Conservation (phyloP, 179 eudicot genomes). For the Camellia oleifera region DNA sequence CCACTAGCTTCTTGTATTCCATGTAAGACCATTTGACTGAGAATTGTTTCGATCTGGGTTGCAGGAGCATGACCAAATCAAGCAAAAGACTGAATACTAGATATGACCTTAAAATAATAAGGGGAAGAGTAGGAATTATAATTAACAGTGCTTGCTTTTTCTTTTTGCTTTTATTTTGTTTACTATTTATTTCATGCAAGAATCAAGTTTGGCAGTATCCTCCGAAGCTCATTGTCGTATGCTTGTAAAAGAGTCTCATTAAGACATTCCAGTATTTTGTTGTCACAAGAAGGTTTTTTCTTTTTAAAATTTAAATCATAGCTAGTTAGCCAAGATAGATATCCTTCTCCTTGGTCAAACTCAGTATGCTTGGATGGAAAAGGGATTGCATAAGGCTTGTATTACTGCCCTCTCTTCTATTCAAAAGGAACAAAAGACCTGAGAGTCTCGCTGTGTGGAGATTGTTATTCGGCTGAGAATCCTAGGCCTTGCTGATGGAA, state of each 20-base stretch:
- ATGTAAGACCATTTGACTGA: not conserved
- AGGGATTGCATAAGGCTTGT: not conserved
- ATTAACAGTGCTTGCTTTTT: not conserved
- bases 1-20: not conserved
- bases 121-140: not conserved
- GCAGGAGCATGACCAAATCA: not conserved
- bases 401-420: not conserved
- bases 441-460: not conserved
- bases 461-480: too few species aligned
- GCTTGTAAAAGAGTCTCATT: not conserved
- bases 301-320: not conserved
- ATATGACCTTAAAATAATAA: not conserved
- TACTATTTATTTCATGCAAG: not conserved
- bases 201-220: not conserved
- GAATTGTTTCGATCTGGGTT: not conserved
- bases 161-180: not conserved
- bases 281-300: not conserved
- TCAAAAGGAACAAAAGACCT: not conserved
- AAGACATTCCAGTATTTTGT: not conserved
- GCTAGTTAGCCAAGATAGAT: not conserved
- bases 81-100: not conserved
- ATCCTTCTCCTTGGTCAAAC: not conserved
- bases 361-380: not conserved
- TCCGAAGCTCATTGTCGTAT: not conserved
- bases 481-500: too few species aligned